Evolutionary conservation across 768 basidiomycete genomes (phyloP), one percentile per base, ranked within the genome.

Genomic region (Suillus subaureus): DNA sequence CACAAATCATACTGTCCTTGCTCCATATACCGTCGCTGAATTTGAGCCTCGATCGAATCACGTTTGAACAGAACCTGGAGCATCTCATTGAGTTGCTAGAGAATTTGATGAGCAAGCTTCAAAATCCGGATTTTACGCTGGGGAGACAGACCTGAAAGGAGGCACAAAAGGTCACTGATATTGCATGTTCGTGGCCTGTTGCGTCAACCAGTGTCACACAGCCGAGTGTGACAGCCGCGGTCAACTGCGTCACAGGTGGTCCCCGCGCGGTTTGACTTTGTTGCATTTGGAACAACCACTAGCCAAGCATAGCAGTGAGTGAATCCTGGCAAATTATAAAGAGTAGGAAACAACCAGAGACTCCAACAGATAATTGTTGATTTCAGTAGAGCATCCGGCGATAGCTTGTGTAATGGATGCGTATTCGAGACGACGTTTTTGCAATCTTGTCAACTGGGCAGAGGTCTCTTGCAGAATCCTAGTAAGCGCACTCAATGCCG

Each of bases 1-100:
- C 70, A 72, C 1, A 74, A 26, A 55, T 74, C 74, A 13, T 75
- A 74, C 6, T 72, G 45, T 15, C 69, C 73, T 1, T 65, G 69
- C 18, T 74, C 72, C 13, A 75, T 28, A 43, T 74, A 75, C 11
- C 66, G 74, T 45, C 62, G 51, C 71, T 74, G 73, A 16, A 75
- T 61, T 51, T 64, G 63, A 0, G 73, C 70, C 39, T 74, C 67
- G 4, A 51, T 69, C 2, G 70, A 66, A 63, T 64, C 69, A 45
- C 51, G 26, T 61, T 42, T 49, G 39, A 75, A 42, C 28, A 70
- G 66, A 7, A 69, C 47, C n/a, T 45, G 61, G 2, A 74, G 52
- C 66, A 68, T 61, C n/a, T 43, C 64, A 39, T 69, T 65, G 4
- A 74, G 66, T 72, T 72, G 74, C 74, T 75, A 43, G 2, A 8